phyloP scores from a whole-genome alignment of 2,329 filamentous ascomycete species.

The Penicillium verrucosum region DNA sequence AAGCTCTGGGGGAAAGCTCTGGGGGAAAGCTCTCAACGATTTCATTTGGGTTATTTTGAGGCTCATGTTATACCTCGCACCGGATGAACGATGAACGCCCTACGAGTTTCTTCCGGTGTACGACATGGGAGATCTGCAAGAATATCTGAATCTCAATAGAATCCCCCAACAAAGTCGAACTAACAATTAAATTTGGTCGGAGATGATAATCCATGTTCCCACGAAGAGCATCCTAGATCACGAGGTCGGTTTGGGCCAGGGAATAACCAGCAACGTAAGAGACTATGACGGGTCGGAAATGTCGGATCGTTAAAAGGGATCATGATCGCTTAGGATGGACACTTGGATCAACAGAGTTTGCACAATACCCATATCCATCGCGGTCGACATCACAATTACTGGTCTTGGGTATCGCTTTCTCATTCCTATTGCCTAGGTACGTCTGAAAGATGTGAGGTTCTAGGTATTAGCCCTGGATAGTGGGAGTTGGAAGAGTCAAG shows the following conservation, averaged over 20 bases:
- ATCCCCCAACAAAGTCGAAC: neutral
- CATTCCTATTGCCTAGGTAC: neutral
- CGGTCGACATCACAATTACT: neutral
- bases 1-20: no score
- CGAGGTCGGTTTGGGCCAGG: neutral
- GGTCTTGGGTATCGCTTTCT: neutral
- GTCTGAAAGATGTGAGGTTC: no score
- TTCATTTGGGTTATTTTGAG: neutral
- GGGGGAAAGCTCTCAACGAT: neutral
- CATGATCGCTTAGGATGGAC: neutral
- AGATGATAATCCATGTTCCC: neutral
- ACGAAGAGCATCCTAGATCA: neutral
- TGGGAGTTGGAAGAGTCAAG: neutral
- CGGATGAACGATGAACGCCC: neutral
- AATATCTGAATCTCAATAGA: neutral
- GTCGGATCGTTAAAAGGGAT: neutral
- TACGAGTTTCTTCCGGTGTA: neutral
- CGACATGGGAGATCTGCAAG: neutral
- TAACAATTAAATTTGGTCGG: neutral
- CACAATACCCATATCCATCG: neutral
- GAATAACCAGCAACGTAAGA: neutral
- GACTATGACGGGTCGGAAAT: neutral
- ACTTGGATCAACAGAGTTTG: neutral
- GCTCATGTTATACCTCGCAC: neutral
- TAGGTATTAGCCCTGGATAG: neutral